Conservation (phyloP, 768 basidiomycete species). For the Rhodotorula taiwanensis region DNA sequence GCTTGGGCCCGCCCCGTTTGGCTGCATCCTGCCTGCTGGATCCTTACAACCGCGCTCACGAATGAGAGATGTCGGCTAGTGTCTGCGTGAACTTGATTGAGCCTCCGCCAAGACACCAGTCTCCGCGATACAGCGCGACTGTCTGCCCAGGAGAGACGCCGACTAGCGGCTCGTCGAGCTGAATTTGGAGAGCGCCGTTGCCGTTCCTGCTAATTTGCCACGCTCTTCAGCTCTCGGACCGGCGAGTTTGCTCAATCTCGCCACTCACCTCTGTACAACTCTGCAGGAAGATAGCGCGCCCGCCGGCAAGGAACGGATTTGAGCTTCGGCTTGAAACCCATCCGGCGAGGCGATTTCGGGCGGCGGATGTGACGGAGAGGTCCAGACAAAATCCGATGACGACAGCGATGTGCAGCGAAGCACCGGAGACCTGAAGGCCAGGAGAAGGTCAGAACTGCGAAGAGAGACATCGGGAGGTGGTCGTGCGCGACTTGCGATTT, state of each 20-base stretch:
- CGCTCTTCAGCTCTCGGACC: too few relatives aligned
- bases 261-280: slow-evolving; percentile 49
- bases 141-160: slow-evolving; percentile 76
- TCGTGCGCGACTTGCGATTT: too few relatives aligned
- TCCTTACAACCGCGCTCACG: too few relatives aligned
- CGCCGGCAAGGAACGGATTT: slow-evolving; percentile 66
- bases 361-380: slow-evolving; percentile 59
- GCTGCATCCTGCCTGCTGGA: too few relatives aligned
- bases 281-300: slow-evolving; percentile 50
- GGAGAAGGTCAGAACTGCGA: too few relatives aligned
- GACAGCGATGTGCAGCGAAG: slow-evolving; percentile 48
- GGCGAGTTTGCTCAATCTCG: too few relatives aligned
- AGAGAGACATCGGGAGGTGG: too few relatives aligned
- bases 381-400: slow-evolving; percentile 63
- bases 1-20: too few relatives aligned
- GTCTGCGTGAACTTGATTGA: slow-evolving; percentile 49
- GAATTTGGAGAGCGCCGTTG: slow-evolving; percentile 45
- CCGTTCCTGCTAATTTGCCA: slow-evolving; percentile 38
- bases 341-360: slow-evolving; percentile 45
- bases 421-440: slow-evolving; percentile 43
- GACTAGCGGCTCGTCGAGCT: slow-evolving; percentile 57
- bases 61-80: slow-evolving; percentile 21
- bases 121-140: slow-evolving; percentile 62
- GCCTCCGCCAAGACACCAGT: slow-evolving; percentile 80
- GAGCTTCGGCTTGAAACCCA: slow-evolving; percentile 54